Base-by-base conservation (phyloP, 352 stramenopile species). In the Halophytophthora polymorphica region DNA sequence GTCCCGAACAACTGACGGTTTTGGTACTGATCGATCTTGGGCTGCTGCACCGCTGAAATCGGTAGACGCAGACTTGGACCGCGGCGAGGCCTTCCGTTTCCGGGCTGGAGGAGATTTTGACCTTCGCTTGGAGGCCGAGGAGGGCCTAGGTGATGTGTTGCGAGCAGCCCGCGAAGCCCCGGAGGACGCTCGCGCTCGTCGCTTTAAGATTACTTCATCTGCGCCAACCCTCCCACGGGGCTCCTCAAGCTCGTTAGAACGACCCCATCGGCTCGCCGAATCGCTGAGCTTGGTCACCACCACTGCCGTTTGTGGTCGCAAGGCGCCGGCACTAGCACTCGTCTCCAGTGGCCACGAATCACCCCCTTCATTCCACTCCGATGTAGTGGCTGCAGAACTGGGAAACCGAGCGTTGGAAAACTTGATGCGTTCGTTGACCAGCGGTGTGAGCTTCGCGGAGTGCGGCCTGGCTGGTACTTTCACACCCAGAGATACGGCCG, bases 371-470 rank as follows among this genome's bases (percentile, higher is more conserved):
- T 40, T 35, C 51, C 50, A 56, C n/a, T 61, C 58, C n/a, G 49
- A 44, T 8, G 13, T 22, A 48, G 37, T 43, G 28, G 36, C 31
- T 50, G 23, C 25, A 45, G 61, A 23, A 47, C 44, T 50, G 14
- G 63, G 35, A 41, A 66, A 42, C 14, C 47, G 60, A 3, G 59
- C 49, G 10, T 43, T 66, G 6, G 68, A 71, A 52, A 78, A 62
- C 37, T 75, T 75, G 6, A 78, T 31, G 18, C 66, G 58, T 17
- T 79, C 66, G 19, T 71, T 76, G 6, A 67, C 39, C 21, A 79
- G 50, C 10, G 69, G 69, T 10, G 63, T 76, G 19, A 79, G 59
- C 31, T 57, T 45, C 0, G 63, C 66, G 1, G 69, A 79, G 21
- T 68, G 53, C 1, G 69, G 66, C 2, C 65, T 58, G 8, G 58